Evolutionary conservation across 2,329 filamentous ascomycete genomes (phyloP), one percentile per base, ranked within the genome.

Genomic region (Aschersonia sp.): DNA sequence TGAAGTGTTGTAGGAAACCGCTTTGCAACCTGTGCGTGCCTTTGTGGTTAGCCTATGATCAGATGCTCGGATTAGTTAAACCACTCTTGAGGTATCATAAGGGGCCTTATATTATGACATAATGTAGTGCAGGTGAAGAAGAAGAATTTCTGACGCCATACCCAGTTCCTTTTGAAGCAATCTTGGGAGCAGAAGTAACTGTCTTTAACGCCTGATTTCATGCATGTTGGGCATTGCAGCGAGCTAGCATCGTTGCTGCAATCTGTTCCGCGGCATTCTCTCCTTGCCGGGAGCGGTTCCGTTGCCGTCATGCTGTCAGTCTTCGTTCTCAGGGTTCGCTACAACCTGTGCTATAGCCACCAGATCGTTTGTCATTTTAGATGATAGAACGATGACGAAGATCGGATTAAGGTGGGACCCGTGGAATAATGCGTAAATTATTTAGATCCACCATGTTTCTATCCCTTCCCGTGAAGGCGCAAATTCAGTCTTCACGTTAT

Each of bases 131-230:
- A 22, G 22, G 22, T 22, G 22, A 22, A 22, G 22, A 22, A 22
- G 22, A 22, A 22, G 22, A 22, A 22, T 22, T 22, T 22, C 22
- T 22, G 22, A 22, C 22, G 22, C 22, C 22, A 37, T 80, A 97
- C 92, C 92, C 92, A 98, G 72, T 88, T 98, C 66, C 81, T 83
- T 75, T 96, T 97, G 71, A 98, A 98, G 73, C 92, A 98, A 58
- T 97, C 92, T 66, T 98, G 92, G 31, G 88, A 88, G 72, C 92
- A 98, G 70, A 97, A 98, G 68, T 81, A 96, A 70, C 87, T 94
- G 60, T 92, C 87, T 62, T 89, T 81, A 58, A 81, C 83, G 47
- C 84, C 86, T 43, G 89, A 71, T 68, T 95, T 96, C 59, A 96
- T 75, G 64, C 92, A 98, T 45, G 87, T 97, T 47, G 92, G 92